phyloP scores from a whole-genome alignment of 2,329 filamentous ascomycete genomes.

The Aspergillus sp. region DNA sequence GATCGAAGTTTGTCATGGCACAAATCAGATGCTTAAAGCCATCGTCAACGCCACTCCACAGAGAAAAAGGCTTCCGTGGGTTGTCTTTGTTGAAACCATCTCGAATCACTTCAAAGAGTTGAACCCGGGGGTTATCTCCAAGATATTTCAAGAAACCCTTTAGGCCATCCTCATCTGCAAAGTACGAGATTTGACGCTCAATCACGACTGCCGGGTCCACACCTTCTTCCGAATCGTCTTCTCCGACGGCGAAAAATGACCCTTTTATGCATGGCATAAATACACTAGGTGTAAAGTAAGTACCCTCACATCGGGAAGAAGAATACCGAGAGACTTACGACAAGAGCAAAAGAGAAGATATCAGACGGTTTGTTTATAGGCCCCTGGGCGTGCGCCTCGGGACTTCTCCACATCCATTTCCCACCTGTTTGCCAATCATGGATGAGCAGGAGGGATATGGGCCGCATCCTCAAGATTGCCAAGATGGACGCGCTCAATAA shows the following conservation, averaged over 20 bases:
- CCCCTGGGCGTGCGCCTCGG: conserved; percentile 29
- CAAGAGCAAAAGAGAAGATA: conserved; percentile 37
- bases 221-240: conserved; percentile 32
- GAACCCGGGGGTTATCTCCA: conserved; percentile 41
- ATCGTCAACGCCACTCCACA: conserved; percentile 38
- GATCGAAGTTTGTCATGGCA: conserved; percentile 34
- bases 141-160: conserved; percentile 44
- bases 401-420: conserved; percentile 36
- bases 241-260: conserved; percentile 42
- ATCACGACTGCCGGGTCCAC: conserved; percentile 41
- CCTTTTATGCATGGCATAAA: conserved; percentile 45
- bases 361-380: conserved; percentile 31
- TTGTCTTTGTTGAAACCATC: conserved; percentile 43
- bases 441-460: no score
- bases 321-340: conserved; percentile 19
- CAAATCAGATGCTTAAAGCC: conserved; percentile 30
- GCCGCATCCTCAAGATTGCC: no score
- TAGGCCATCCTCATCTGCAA: conserved; percentile 44
- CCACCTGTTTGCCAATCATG: no score
- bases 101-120: conserved; percentile 38
- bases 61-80: conserved; percentile 42
- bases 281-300: conserved; percentile 34
- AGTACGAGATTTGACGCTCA: conserved; percentile 49
- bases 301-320: not conserved
- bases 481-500: no score